These are phyloP conservation scores for Rutstroemia sp. DNA, from an alignment of 2,329 filamentous ascomycete genomes.

Conservation along the genomic window DNA sequence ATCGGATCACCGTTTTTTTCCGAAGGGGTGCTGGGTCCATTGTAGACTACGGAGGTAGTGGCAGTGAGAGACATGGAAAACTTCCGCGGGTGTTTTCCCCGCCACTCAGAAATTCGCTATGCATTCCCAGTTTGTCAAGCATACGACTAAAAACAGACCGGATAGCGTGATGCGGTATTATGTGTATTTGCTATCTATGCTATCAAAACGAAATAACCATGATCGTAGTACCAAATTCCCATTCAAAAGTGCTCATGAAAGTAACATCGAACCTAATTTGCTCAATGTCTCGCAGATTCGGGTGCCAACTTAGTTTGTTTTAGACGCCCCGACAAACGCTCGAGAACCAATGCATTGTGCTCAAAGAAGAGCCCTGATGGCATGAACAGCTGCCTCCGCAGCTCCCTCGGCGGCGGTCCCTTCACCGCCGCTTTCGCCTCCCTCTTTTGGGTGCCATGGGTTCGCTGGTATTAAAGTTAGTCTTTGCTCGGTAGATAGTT, in stretches of 20 bases:
- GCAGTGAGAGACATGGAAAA: too few species aligned
- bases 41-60: too few species aligned
- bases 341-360: background rate
- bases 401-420: background rate
- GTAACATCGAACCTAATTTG: background rate
- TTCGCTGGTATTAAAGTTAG: constrained; percentile 2
- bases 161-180: background rate
- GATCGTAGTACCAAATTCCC: background rate
- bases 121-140: too few species aligned
- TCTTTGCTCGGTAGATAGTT: background rate
- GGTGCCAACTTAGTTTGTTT: background rate
- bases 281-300: background rate
- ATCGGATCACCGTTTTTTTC: too few species aligned
- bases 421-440: background rate
- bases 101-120: too few species aligned
- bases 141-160: too few species aligned
- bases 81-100: too few species aligned
- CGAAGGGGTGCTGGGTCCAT: too few species aligned
- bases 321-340: background rate
- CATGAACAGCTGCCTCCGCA: background rate
- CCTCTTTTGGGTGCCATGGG: background rate
- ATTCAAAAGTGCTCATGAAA: background rate
- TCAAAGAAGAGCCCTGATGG: background rate
- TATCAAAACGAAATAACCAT: background rate
- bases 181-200: background rate